Conservation (phyloP, 208 protist species). For the Angomonas ambiguus region DNA sequence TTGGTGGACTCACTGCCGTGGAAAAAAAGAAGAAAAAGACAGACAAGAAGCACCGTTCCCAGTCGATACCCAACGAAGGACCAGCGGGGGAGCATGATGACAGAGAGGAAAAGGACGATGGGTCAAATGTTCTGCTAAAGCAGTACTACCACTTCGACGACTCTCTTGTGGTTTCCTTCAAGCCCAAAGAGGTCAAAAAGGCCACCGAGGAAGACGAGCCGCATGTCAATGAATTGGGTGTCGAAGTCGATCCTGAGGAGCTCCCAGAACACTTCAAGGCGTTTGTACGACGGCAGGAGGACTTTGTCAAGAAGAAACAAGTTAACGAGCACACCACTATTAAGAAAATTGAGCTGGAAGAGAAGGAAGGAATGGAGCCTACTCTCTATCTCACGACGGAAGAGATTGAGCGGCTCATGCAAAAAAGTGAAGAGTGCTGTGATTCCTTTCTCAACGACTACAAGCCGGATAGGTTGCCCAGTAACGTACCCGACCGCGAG, state of each 20-base stretch:
- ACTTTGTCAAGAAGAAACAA: slow-evolving; percentile 83
- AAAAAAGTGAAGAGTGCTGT: slow-evolving; percentile 63
- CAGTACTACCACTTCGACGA: slow-evolving; percentile 48
- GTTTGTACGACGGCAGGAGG: slow-evolving; percentile 81
- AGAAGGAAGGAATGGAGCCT: slow-evolving; percentile 78
- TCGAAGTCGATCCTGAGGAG: slow-evolving; percentile 62
- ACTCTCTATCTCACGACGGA: slow-evolving; percentile 66
- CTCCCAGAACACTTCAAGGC: slow-evolving; percentile 69
- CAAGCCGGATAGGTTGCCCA: slow-evolving; percentile 57
- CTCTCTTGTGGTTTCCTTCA: slow-evolving; percentile 61
- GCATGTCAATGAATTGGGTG: slow-evolving; percentile 55
- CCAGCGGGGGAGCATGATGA: background rate
- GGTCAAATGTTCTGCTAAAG: slow-evolving; percentile 18
- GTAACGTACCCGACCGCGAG: slow-evolving; percentile 72
- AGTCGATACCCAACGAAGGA: background rate
- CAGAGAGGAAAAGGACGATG: slow-evolving; percentile 6
- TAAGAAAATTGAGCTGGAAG: slow-evolving; percentile 56
- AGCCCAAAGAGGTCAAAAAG: slow-evolving; percentile 23
- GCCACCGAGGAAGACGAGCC: slow-evolving; percentile 15
- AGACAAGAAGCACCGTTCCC: slow-evolving; percentile 5
- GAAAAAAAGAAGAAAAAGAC: slow-evolving; percentile 16
- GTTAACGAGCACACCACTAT: slow-evolving; percentile 28
- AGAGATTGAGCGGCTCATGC: slow-evolving; percentile 67
- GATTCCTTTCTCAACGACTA: slow-evolving; percentile 50
- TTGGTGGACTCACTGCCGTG: slow-evolving; percentile 56